These are phyloP conservation scores for Bipolaris sorokiniana DNA, from an alignment of 2,329 filamentous ascomycete species.

Conservation along the genomic window DNA sequence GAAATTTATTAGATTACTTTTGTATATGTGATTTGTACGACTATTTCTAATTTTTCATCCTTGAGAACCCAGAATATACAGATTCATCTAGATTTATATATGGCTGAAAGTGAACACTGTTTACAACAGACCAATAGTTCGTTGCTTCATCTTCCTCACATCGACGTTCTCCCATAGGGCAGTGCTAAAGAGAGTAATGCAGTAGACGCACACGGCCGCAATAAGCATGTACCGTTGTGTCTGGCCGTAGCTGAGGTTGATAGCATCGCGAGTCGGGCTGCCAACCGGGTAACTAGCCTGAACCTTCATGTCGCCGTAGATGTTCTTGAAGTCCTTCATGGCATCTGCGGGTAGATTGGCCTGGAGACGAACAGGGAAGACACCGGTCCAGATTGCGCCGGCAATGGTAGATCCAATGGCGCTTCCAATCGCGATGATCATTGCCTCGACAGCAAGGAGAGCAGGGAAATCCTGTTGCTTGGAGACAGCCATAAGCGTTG, in stretches of 20 bases:
- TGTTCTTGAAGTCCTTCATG: constrained; percentile 44
- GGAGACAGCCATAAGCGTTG: constrained; percentile 43
- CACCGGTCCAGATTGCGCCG: constrained; percentile 68
- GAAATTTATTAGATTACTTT: background rate
- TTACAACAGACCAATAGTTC: constrained; percentile 41
- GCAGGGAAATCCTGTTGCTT: constrained; percentile 44
- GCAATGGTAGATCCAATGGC: constrained; percentile 60
- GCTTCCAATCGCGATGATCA: constrained; percentile 64
- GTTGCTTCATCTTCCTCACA: constrained; percentile 42
- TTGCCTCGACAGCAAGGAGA: constrained; percentile 57
- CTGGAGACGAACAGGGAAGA: constrained; percentile 60
- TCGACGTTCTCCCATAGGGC: constrained; percentile 41
- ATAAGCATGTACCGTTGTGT: constrained; percentile 49
- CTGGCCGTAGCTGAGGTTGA: constrained; percentile 47
- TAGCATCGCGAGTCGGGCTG: constrained; percentile 54
- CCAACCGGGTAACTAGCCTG: constrained; percentile 63
- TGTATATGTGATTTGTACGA: background rate
- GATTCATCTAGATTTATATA: too few species aligned
- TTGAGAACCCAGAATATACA: background rate
- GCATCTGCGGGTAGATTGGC: constrained; percentile 54
- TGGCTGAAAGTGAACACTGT: background rate
- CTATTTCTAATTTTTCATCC: background rate
- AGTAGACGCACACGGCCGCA: constrained; percentile 39
- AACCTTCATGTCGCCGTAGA: constrained; percentile 60
- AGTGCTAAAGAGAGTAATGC: constrained; percentile 31